Evolutionary conservation across 2,329 filamentous ascomycete species (phyloP), one percentile per base, ranked within the genome.

Genomic region (Aureobasidium musti): DNA sequence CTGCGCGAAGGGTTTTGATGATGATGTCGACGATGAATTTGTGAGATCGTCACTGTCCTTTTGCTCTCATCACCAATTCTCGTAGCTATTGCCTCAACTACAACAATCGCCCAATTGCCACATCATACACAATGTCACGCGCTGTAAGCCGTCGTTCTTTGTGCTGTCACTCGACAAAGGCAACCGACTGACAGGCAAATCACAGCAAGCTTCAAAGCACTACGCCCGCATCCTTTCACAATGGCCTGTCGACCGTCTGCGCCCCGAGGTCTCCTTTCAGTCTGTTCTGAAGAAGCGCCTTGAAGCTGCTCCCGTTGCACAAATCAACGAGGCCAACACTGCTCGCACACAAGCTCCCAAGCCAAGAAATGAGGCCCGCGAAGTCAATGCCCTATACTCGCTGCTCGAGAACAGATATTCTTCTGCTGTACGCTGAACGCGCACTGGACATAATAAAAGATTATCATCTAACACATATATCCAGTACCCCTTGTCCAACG

Each of bases 401-500:
- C 76, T 89, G n/a, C 77, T 89, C 2, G 84, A 87, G 70, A 81
- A 88, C 72, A 77, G 83, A 57, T 87, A 86, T 71, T 77, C 75
- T 54, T 83, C 81, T 67, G 75, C 73, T 69, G 75, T 77, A 68
- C 5, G n/a, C 21, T 14, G 17, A 54, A 21, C 6, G 4, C 7
- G 45, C 14, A 33, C 43, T 19, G 23, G 11, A 26, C 11, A 28
- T 35, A 54, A 7, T n/a, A 33, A 35, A 4, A 35, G 5, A 10
- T 5, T 23, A 11, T 26, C 23, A 7, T 4, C 41, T 57, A 7
- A 47, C 39, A 47, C 39, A 45, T 5, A 35, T 5, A n/a, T n/a
- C n/a, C 71, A 80, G 71, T 85, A 82, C 68, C 82, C 83, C 2
- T 69, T 84, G 2, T 75, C 82, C 1, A 72, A 78, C 23, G 76